These are phyloP conservation scores for Diplodia mutila DNA, from an alignment of 2,329 filamentous ascomycete species.

Conservation along the genomic window DNA sequence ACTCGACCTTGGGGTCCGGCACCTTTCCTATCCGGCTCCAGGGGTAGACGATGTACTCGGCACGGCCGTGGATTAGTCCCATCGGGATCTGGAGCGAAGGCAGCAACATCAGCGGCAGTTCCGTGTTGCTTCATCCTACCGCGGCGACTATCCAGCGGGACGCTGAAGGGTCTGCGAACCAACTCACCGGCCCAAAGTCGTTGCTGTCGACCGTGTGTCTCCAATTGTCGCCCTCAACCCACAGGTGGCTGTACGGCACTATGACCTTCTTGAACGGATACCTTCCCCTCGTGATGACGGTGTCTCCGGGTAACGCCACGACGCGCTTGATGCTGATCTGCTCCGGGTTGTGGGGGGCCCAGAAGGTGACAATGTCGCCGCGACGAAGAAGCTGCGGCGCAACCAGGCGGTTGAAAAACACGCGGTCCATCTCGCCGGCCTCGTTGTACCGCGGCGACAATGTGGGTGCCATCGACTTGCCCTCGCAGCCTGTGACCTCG, in stretches of 20 bases:
- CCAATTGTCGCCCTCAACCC: slow-evolving; percentile 90
- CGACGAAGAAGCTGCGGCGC: slow-evolving; percentile 37
- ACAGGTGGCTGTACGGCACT: slow-evolving; percentile 84
- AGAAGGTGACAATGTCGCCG: slow-evolving; percentile 52
- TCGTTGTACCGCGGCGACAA: slow-evolving; percentile 47
- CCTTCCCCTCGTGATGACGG: slow-evolving; percentile 57
- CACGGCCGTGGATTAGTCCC: slow-evolving; percentile 73
- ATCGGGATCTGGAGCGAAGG: slow-evolving; percentile 59
- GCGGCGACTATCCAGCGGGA: no score
- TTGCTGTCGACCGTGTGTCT: slow-evolving; percentile 81
- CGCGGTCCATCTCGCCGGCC: slow-evolving; percentile 43
- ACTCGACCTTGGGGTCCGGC: slow-evolving; percentile 59
- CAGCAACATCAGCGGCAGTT: background rate
- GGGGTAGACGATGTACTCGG: slow-evolving; percentile 74
- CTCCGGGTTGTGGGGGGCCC: slow-evolving; percentile 67
- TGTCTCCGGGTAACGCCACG: slow-evolving; percentile 78
- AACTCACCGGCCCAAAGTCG: slow-evolving; percentile 72
- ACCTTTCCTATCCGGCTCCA: slow-evolving; percentile 57
- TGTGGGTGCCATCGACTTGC: slow-evolving; percentile 52
- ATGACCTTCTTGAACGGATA: slow-evolving; percentile 48
- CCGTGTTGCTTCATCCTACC: background rate
- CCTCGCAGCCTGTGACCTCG: slow-evolving; percentile 36
- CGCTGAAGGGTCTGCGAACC: no score
- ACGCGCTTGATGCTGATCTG: slow-evolving; percentile 78
- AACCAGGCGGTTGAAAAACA: slow-evolving; percentile 43